phyloP scores from a whole-genome alignment of 768 basidiomycete genomes.

The Cyclocybe aegerita region DNA sequence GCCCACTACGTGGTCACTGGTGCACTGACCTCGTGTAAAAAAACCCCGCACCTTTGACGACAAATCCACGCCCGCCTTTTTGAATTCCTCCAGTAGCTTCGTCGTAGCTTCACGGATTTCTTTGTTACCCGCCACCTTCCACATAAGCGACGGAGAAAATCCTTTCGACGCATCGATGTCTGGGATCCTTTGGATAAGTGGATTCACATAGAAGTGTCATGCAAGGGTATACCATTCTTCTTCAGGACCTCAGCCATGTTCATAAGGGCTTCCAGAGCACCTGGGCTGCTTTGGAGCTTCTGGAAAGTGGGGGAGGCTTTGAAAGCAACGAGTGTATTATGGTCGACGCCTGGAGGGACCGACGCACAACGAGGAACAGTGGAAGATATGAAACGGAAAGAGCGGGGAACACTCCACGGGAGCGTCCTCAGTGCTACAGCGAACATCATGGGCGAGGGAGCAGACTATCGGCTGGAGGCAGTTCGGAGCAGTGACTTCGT shows the following conservation, averaged over 20 bases:
- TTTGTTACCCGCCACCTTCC: conserved; percentile 50
- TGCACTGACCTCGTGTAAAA: conserved; percentile 28
- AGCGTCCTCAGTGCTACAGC: neutral
- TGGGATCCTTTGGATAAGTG: conserved; percentile 17
- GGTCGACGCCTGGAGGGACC: conserved; percentile 11
- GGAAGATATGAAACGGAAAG: neutral
- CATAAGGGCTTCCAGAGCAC: conserved; percentile 47
- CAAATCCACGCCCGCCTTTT: conserved; percentile 62
- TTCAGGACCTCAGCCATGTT: conserved; percentile 45
- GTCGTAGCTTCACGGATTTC: conserved; percentile 51
- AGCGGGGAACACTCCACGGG: neutral
- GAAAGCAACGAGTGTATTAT: conserved; percentile 35
- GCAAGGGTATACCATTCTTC: conserved; percentile 39
- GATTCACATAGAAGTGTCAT: neutral
- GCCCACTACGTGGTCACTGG: no score
- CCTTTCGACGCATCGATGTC: conserved; percentile 48
- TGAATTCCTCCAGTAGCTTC: conserved; percentile 46
- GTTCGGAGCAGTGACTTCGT: neutral
- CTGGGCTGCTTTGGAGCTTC: conserved; percentile 49
- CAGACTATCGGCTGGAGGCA: neutral
- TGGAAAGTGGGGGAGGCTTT: conserved; percentile 43
- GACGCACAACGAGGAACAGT: conserved; percentile 3
- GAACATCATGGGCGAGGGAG: conserved; percentile 2
- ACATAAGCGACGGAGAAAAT: conserved; percentile 51
- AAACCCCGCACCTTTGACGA: conserved; percentile 47